A percentile compares a stretch with the other conserved stretches of the same genome.
Evolutionary conservation across 345 rosid species (phyloP).

Genomic region (Hibiscus syriacus): DNA sequence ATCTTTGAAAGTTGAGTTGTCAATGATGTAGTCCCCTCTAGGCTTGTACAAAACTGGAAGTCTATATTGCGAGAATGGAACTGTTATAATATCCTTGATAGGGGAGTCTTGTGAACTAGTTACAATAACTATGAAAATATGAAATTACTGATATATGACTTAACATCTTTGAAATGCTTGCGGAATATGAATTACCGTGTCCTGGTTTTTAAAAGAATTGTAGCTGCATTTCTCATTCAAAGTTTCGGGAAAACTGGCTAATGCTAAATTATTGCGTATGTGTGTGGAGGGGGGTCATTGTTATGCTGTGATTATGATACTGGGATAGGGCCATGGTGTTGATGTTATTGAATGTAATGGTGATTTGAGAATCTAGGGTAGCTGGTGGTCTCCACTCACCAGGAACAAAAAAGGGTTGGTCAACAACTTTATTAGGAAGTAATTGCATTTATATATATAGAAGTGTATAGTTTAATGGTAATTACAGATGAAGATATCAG

Average conservation of each 20-base stretch:
- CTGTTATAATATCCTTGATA: no score
- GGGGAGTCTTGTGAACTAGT: conserved; percentile 4
- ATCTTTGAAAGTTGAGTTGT: neutral
- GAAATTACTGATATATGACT: neutral
- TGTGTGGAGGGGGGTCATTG: neutral
- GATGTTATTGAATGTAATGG: neutral
- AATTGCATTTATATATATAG: neutral
- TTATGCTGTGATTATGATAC: neutral
- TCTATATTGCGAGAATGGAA: no score
- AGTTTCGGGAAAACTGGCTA: no score
- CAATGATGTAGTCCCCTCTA: neutral
- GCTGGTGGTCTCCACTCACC: neutral
- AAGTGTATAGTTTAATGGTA: neutral
- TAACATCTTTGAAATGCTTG: neutral
- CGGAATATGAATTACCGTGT: no score
- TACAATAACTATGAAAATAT: neutral
- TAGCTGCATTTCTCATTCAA: no score
- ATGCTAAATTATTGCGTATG: neutral
- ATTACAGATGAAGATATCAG: neutral
- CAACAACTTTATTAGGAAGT: neutral
- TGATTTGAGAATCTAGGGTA: neutral
- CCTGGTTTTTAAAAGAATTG: no score
- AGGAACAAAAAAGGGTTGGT: neutral
- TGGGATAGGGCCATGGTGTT: neutral
- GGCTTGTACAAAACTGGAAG: conserved; percentile 20